Evolutionary conservation across 2,329 filamentous ascomycete genomes (phyloP).

Genomic region (Venturia pyrina): DNA sequence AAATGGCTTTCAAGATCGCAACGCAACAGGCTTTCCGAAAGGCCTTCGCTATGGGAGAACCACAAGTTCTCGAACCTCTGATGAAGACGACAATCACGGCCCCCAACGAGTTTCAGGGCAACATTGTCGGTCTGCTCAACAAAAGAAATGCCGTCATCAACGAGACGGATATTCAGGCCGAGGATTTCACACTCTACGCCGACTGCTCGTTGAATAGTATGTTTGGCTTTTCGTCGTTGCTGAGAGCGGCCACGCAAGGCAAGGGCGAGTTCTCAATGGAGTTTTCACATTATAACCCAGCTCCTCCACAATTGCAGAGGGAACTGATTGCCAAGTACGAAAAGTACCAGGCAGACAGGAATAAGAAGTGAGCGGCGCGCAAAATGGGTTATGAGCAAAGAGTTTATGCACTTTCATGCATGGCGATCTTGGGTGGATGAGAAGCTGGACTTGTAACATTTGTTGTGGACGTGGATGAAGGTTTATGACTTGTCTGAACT

Average conservation of each 20-base stretch:
- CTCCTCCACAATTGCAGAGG: constrained; percentile 80
- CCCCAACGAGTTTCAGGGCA: constrained; percentile 94
- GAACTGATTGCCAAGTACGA: constrained; percentile 59
- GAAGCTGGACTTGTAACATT: background rate
- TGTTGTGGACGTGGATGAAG: background rate
- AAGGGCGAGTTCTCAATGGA: constrained; percentile 99
- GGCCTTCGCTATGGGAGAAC: constrained; percentile 71
- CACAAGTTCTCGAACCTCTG: constrained; percentile 81
- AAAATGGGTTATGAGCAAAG: background rate
- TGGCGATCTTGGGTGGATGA: background rate
- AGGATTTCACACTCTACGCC: constrained; percentile 86
- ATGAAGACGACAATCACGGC: constrained; percentile 98
- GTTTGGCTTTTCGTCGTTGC: constrained; percentile 91
- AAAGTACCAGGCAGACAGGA: constrained; percentile 55
- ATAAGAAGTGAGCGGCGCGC: constrained; percentile 40
- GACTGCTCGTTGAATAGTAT: constrained; percentile 93
- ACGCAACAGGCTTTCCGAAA: constrained; percentile 96
- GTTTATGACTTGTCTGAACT: background rate
- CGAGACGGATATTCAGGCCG: constrained; percentile 85
- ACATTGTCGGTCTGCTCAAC: constrained; percentile 88
- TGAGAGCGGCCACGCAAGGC: constrained; percentile 88
- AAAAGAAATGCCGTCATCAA: constrained; percentile 93
- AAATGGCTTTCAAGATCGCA: constrained; percentile 90
- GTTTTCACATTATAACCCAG: constrained; percentile 88
- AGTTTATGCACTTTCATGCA: background rate